phyloP scores from a whole-genome alignment of 148 eudicot species.

The Agrostemma githago region DNA sequence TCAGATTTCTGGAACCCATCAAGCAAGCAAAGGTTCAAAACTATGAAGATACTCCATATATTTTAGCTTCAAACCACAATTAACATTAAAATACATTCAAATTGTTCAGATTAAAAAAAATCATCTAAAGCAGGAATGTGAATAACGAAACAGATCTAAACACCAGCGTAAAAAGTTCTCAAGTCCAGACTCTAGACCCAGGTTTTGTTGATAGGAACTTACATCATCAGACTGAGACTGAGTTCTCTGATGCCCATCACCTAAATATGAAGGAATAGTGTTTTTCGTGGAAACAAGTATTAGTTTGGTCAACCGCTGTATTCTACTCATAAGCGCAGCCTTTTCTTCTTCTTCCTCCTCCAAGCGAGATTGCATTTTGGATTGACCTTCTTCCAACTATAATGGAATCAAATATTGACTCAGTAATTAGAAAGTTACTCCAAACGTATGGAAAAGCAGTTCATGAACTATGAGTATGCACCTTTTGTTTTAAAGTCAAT shows the following conservation, averaged over 20 bases:
- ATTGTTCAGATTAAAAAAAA: not conserved
- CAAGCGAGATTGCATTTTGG: constrained; percentile 53
- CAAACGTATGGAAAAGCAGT: not conserved
- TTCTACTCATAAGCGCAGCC: constrained; percentile 82
- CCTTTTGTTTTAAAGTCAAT: constrained; percentile 77
- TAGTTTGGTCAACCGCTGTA: constrained; percentile 70
- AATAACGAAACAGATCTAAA: not conserved
- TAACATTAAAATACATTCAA: not conserved
- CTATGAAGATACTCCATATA: not conserved
- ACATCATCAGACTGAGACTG: constrained; percentile 69
- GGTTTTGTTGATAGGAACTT: constrained; percentile 22
- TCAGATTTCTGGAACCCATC: constrained; percentile 48
- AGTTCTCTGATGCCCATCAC: constrained; percentile 51
- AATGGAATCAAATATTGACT: not conserved
- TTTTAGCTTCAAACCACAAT: not conserved
- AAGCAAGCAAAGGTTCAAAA: not conserved
- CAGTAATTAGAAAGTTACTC: not conserved
- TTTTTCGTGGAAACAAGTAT: constrained; percentile 73
- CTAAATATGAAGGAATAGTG: constrained; percentile 55
- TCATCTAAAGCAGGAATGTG: not conserved
- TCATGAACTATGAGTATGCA: constrained; percentile 15
- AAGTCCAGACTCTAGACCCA: not conserved
- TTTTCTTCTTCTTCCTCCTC: constrained; percentile 82
- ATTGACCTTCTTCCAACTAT: constrained; percentile 67
- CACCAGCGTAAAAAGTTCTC: not conserved